Evolutionary conservation across 2,329 filamentous ascomycete genomes (phyloP), one percentile per base, ranked within the genome.

Genomic region (Phyllosticta citribraziliensis): DNA sequence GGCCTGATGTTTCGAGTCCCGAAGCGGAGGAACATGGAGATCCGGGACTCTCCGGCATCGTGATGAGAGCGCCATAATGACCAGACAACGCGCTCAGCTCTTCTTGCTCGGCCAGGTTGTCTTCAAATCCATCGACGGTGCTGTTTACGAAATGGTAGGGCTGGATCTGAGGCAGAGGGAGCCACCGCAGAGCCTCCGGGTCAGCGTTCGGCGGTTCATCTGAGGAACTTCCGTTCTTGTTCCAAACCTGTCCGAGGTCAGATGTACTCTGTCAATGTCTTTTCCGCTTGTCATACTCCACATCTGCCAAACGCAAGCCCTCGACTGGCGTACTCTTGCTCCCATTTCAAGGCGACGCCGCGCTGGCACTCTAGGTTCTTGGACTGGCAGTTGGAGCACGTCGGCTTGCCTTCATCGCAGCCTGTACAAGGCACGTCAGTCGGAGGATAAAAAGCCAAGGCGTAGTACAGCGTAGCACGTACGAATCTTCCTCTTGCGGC

Each of bases 301-400:
- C 73, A 67, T 57, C 75, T 69, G 4, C 76, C 76, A 66, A 78
- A 78, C 5, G 76, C 75, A 57, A 75, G 64, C 11, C 75, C 76
- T 9, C 73, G 73, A 57, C 69, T 73, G 57, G 65, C 65, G 63
- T 75, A 78, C 60, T 78, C 76, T 2, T 52, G 70, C 66, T 66
- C 76, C 64, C 61, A 73, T 51, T 67, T 67, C 56, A 67, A 59
- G 20, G 61, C 56, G 25, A 66, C 63, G 57, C 61, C 69, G 4
- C 71, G 73, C 12, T 70, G 70, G 61, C 74, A 76, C 5, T 65
- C 65, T 17, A 76, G 62, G 1, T 71, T 70, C 65, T 69, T 72
- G 61, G 72, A 68, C 59, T 62, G 61, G 64, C 74, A 76, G 40
- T 74, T 67, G 25, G 69, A 69, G 66, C 75, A 77, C 14, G 65